Evolutionary conservation across 306 rosid species (phyloP).

Genomic region (Amphicarpaea edgeworthii): DNA sequence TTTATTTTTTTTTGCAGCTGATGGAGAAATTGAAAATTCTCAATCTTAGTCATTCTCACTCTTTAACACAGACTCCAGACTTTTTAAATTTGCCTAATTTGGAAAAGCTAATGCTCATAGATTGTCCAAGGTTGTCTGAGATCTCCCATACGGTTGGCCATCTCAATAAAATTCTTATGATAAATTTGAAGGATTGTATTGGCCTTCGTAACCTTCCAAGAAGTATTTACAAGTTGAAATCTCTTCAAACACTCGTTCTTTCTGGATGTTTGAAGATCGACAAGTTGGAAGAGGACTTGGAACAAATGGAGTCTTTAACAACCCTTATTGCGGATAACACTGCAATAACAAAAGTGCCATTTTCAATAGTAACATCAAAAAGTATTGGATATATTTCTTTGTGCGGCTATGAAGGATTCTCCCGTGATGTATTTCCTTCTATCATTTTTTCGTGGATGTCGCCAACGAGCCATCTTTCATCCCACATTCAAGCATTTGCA

Average conservation of each 20-base stretch:
- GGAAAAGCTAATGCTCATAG: conserved; percentile 34
- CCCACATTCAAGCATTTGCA: neutral
- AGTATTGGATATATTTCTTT: conserved; percentile 41
- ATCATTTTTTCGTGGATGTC: conserved; percentile 40
- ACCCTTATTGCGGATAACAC: conserved; percentile 46
- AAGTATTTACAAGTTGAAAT: conserved; percentile 41
- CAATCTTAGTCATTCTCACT: too few species aligned
- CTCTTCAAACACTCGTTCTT: conserved; percentile 35
- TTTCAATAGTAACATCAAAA: neutral
- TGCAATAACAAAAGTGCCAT: conserved; percentile 41
- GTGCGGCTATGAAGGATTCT: conserved; percentile 41
- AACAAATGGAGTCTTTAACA: conserved; percentile 34
- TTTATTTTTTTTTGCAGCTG: too few species aligned
- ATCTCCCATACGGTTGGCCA: neutral
- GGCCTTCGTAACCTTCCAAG: conserved; percentile 6
- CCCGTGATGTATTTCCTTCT: conserved; percentile 4
- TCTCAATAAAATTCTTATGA: neutral
- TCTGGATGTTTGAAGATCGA: conserved; percentile 39
- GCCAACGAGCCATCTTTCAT: conserved; percentile 8
- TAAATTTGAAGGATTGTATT: conserved; percentile 19
- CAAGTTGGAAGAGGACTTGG: conserved; percentile 38
- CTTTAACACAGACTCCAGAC: too few species aligned
- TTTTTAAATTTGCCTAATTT: too few species aligned
- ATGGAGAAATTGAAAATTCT: too few species aligned
- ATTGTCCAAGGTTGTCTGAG: conserved; percentile 32